A percentile compares a stretch with the other conserved stretches of the same genome.
Evolutionary conservation across 345 rosid genomes (phyloP).

Genomic region (Gossypium sturtianum): DNA sequence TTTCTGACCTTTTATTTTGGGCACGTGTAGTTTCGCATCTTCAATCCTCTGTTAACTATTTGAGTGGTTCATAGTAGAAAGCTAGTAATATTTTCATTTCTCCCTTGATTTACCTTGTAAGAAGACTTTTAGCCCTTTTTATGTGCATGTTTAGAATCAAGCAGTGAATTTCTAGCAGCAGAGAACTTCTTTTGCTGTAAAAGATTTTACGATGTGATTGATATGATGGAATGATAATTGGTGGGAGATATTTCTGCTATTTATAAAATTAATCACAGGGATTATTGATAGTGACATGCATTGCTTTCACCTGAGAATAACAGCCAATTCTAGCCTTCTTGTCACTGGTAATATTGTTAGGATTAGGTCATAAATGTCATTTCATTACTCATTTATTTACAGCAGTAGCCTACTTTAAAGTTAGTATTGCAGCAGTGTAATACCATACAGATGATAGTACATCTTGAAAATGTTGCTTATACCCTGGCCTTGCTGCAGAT

Average conservation of each 20-base stretch:
- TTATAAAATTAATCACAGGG: background rate
- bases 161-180: background rate
- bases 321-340: background rate
- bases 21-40: background rate
- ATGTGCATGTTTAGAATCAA: background rate
- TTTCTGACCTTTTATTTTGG: background rate
- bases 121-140: background rate
- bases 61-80: background rate
- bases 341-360: background rate
- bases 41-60: background rate
- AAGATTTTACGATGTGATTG: background rate
- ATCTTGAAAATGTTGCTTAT: slow-evolving; percentile 10
- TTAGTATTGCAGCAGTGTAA: background rate
- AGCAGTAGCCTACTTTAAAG: background rate
- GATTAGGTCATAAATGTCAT: background rate
- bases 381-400: background rate
- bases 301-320: background rate
- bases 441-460: background rate
- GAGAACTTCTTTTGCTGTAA: background rate
- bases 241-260: background rate
- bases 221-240: background rate
- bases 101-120: background rate
- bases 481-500: slow-evolving; percentile 38
- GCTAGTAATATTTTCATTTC: background rate
- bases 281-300: background rate